Evolutionary conservation across 805 yeast genomes (phyloP), one percentile per base, ranked within the genome.

Genomic region (Zygotorulaspora danielsina): DNA sequence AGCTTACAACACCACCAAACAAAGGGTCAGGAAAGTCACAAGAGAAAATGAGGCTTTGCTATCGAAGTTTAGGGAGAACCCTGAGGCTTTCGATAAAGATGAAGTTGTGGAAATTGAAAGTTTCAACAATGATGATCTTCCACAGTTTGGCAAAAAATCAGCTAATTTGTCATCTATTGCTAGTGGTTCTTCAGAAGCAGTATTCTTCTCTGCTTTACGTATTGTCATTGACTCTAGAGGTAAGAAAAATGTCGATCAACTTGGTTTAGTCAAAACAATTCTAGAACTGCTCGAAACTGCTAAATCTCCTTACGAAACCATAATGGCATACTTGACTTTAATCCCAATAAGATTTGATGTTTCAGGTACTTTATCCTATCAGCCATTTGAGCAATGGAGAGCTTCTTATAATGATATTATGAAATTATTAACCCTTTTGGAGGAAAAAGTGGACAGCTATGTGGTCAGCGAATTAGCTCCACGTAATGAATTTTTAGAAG

Each of bases 331-430:
- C 61, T 78, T 87, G 62, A 76, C 85, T 70, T 73, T 90, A 60
- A 78, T 93, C 45, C 88, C 97, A 17, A 72, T 87, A 49, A 78
- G 97, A 61, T 88, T 88, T 57, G 99, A 93, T 62, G 72, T 84
- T 28, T 74, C 80, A 34, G 65, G 84, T 3, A 73, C 75, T 51
- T 78, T 79, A 44, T 60, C 82, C 21, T 81, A 73, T 59, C 82
- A 88, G 82, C 82, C 96, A 18, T 55, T 78, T 34, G 82, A 75
- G 19, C 83, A 81, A 57, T 93, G 97, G 98, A 76, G 76, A 51
- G 66, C 72, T 32, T 75, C 86, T 44, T 78, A 77, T 43, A 58
- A 61, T 36, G 89, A 88, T 55, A 71, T 87, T 46, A 65, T 70
- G 49, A 63, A 67, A 13, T 71, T 90, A 48, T 73, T 93, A 55